phyloP scores from a whole-genome alignment of 2,329 filamentous ascomycete species.

The Lecanicillium sp. region DNA sequence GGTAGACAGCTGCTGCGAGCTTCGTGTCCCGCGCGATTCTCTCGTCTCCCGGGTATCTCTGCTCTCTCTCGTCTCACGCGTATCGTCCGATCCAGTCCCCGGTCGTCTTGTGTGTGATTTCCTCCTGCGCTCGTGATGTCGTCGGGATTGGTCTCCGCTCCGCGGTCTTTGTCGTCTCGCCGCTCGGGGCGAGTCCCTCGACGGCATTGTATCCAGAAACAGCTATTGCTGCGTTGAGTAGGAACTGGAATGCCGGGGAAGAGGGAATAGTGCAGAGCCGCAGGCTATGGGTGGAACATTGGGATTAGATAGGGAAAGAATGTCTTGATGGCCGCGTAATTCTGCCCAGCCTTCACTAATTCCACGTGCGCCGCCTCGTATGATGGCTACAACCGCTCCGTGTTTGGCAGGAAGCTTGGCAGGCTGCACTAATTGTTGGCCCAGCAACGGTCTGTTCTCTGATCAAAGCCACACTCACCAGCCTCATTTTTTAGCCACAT shows the following conservation, averaged over 20 bases:
- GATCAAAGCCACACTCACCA: slow-evolving; percentile 9
- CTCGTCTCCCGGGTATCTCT: slow-evolving; percentile 21
- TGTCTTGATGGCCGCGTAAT: slow-evolving; percentile 14
- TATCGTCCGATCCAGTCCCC: slow-evolving; percentile 27
- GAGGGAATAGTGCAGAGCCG: slow-evolving; percentile 1
- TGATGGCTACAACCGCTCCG: slow-evolving; percentile 1
- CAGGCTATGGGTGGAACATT: neutral
- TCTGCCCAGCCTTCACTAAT: slow-evolving; percentile 5
- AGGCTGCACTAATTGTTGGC: slow-evolving; percentile 28
- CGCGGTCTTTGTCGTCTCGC: slow-evolving; percentile 25
- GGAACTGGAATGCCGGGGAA: slow-evolving; percentile 22
- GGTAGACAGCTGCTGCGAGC: slow-evolving; percentile 32
- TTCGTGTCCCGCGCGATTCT: slow-evolving; percentile 5
- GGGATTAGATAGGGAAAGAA: neutral
- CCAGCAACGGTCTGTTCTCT: slow-evolving; percentile 35
- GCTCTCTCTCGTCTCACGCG: slow-evolving; percentile 8
- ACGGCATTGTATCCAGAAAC: slow-evolving; percentile 27
- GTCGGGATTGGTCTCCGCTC: slow-evolving; percentile 25
- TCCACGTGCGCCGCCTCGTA: slow-evolving; percentile 10
- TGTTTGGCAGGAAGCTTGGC: slow-evolving; percentile 20
- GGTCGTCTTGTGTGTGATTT: slow-evolving; percentile 28
- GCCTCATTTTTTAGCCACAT: slow-evolving; percentile 11
- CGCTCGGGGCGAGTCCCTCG: slow-evolving; percentile 27
- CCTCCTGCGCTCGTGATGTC: slow-evolving; percentile 32
- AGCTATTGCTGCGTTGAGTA: slow-evolving; percentile 13